phyloP scores from a whole-genome alignment of 2,329 filamentous ascomycete genomes.

The Claviceps spartinae region DNA sequence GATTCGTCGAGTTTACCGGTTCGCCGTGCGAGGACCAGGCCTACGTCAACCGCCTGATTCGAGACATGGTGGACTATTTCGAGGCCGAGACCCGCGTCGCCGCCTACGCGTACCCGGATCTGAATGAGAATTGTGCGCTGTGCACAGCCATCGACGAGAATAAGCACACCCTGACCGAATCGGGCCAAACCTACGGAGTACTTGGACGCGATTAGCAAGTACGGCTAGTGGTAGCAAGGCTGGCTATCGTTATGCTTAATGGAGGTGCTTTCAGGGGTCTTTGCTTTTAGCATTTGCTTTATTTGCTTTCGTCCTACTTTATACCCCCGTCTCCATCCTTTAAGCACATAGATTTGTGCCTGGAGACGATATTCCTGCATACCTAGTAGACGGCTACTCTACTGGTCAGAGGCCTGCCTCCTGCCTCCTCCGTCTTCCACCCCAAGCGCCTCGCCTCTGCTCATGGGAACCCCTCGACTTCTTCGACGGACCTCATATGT shows the following conservation, averaged over 20 bases:
- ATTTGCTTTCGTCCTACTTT: not conserved
- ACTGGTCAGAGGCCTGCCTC: too few relatives aligned
- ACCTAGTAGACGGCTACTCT: too few relatives aligned
- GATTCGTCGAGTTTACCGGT: not conserved
- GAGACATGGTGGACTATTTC: not conserved
- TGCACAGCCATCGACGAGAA: not conserved
- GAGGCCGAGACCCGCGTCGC: not conserved
- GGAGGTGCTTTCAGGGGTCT: too few relatives aligned
- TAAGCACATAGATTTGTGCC: too few relatives aligned
- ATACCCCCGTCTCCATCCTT: too few relatives aligned
- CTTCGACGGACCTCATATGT: too few relatives aligned
- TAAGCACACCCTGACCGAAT: not conserved
- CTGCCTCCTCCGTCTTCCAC: too few relatives aligned
- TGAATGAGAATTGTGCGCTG: not conserved
- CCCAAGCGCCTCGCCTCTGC: too few relatives aligned
- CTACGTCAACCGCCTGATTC: not conserved
- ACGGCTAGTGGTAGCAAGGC: not conserved
- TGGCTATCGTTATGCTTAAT: too few relatives aligned
- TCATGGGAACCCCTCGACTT: too few relatives aligned
- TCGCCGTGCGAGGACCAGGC: not conserved
- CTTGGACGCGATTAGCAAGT: not conserved
- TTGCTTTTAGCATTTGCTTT: not conserved
- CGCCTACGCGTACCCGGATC: not conserved
- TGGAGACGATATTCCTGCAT: too few relatives aligned
- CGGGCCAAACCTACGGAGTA: not conserved